Evolutionary conservation across 2,329 filamentous ascomycete genomes (phyloP), one percentile per base, ranked within the genome.

Genomic region (Gnomoniopsis sp.): DNA sequence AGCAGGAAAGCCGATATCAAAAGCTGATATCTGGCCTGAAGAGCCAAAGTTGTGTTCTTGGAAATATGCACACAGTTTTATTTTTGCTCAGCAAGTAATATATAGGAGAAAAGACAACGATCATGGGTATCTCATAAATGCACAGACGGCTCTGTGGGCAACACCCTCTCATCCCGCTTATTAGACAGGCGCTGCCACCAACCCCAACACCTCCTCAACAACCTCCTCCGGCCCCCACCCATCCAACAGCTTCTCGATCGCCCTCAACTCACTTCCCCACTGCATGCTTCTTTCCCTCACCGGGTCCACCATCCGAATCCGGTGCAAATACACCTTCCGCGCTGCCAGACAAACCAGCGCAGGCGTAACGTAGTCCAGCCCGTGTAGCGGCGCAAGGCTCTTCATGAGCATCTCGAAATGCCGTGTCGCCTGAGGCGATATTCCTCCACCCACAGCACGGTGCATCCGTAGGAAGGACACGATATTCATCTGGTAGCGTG

Each of bases 381-480:
- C 83, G 70, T 98, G 93, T 19, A 99, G 78, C 1, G 91, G 86
- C 3, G 93, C 91, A 8, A 99, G 83, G 53, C 86, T 88, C 75
- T 80, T 85, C 63, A 85, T 78, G 48, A 96, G 78, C 63, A 81
- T 79, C 47, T 84, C 81, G 58, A 98, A 87, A 68, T 96, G 88
- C 50, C 85, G 84, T 1, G 92, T 96, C 1, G 92, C 91, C 43
- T 82, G 75, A 0, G 93, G 88, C 14, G 90, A 88, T 53, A 96
- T 83, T 46, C 92, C 91, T 15, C 88, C 85, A 19, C 83, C 84
- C 26, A 97, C 89, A 51, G 91, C 93, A 55, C 93, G 88, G 73
- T 96, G 93, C 71, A 96, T 83, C 30, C 95, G 88, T 65, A 98
- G 80, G 70, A 96, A 97, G 3, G 92, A 85, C 53, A 93, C 78